Evolutionary conservation across 192 early-diverging fungal genomes (phyloP).

Genomic region (Glomus cerebriforme): DNA sequence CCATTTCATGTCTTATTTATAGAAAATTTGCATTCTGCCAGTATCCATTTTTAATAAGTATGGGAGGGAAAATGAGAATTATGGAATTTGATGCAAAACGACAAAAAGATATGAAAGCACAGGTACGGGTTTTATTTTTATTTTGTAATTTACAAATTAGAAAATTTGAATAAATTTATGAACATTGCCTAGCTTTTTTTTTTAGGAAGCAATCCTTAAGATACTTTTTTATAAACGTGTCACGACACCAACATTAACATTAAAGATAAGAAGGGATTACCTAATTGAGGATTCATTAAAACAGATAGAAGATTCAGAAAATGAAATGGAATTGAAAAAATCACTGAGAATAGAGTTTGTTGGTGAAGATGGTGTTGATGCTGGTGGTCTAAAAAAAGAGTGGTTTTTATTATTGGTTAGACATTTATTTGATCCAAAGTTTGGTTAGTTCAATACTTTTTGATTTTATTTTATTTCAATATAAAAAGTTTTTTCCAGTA

Average conservation of each 20-base stretch:
- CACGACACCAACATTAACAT: constrained; percentile 58
- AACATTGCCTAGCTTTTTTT: background rate
- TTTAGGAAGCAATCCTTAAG: constrained; percentile 62
- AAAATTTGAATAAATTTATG: constrained; percentile 15
- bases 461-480: constrained; percentile 12
- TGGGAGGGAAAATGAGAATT: constrained; percentile 75
- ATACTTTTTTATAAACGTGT: constrained; percentile 55
- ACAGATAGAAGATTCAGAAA: constrained; percentile 62
- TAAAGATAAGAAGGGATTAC: constrained; percentile 62
- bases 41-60: constrained; percentile 78
- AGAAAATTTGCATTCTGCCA: constrained; percentile 82
- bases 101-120: constrained; percentile 73
- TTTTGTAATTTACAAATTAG: constrained; percentile 34
- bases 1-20: background rate
- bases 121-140: constrained; percentile 15
- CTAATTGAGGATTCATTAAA: constrained; percentile 75
- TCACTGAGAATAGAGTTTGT: constrained; percentile 89
- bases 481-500: background rate
- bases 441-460: constrained; percentile 50
- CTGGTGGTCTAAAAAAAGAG: constrained; percentile 95
- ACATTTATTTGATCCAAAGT: constrained; percentile 90
- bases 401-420: constrained; percentile 95
- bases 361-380: constrained; percentile 94
- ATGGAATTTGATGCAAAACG: constrained; percentile 76
- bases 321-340: constrained; percentile 86